phyloP scores from a whole-genome alignment of 768 basidiomycete genomes.

The Boletus sp. region DNA sequence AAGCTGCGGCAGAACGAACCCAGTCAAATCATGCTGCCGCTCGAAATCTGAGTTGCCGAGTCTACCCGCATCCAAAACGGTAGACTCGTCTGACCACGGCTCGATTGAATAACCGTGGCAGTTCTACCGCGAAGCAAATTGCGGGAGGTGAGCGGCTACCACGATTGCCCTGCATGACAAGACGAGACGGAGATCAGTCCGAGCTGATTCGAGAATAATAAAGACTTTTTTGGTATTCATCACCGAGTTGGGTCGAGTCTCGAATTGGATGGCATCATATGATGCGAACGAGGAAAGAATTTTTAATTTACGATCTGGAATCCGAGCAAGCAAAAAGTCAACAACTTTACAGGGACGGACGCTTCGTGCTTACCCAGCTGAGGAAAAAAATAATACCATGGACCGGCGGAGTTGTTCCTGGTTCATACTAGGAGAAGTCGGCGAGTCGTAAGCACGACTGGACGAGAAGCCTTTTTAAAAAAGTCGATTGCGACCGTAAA shows the following conservation, averaged over 20 bases:
- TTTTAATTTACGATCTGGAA: neutral
- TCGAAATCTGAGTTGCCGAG: constrained; percentile 7
- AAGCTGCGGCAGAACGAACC: neutral
- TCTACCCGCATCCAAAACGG: neutral
- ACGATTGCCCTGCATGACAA: neutral
- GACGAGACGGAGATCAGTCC: constrained; percentile 9
- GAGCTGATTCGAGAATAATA: neutral
- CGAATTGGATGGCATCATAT: neutral
- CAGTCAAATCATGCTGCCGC: neutral
- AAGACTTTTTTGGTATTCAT: no score
- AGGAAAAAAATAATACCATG: neutral
- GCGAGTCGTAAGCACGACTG: neutral
- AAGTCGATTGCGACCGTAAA: neutral
- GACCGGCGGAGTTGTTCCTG: constrained; percentile 1
- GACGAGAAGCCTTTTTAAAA: neutral
- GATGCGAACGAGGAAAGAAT: neutral
- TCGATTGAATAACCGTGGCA: neutral
- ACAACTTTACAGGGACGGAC: constrained; percentile 1
- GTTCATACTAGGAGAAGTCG: neutral
- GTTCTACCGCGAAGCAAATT: constrained; percentile 24
- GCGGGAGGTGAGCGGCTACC: constrained; percentile 11
- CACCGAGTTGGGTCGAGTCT: neutral
- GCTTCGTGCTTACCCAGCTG: neutral
- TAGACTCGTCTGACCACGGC: neutral
- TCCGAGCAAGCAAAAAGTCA: neutral